A percentile compares a stretch with the other conserved stretches of the same genome.
phyloP scores from a whole-genome alignment of 371 early-diverging fungal genomes.

The Rhizopus arrhizus region DNA sequence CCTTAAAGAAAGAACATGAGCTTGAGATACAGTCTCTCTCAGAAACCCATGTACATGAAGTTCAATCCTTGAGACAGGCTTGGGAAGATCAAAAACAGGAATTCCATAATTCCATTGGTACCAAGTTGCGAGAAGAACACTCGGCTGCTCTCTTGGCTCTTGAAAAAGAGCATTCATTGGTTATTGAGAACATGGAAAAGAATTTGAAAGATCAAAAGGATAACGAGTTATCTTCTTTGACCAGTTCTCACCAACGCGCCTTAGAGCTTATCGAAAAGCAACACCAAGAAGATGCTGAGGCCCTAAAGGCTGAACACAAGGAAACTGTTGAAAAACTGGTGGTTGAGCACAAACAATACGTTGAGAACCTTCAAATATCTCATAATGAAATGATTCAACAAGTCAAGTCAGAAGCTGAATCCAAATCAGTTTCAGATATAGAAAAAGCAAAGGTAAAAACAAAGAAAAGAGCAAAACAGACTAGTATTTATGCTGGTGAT shows the following conservation, averaged over 20 bases:
- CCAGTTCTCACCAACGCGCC: neutral
- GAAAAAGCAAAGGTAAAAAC: constrained; percentile 24
- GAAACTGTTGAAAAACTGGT: constrained; percentile 25
- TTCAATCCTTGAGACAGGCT: constrained; percentile 6
- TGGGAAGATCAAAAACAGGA: constrained; percentile 7
- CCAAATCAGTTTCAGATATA: constrained; percentile 21
- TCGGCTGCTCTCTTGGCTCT: neutral
- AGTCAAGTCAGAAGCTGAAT: constrained; percentile 16
- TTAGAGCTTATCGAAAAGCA: constrained; percentile 1
- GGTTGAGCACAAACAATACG: constrained; percentile 25
- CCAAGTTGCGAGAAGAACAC: constrained; percentile 4
- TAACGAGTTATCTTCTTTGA: neutral
- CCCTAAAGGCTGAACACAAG: constrained; percentile 19
- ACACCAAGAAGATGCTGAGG: constrained; percentile 12
- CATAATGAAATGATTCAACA: constrained; percentile 27
- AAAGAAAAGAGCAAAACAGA: neutral
- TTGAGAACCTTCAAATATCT: constrained; percentile 32
- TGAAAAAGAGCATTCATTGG: neutral
- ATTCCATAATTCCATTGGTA: neutral
- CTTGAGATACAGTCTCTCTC: constrained; percentile 10
- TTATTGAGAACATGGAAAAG: neutral
- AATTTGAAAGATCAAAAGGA: neutral
- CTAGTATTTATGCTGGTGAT: too few species aligned
- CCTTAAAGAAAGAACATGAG: neutral
- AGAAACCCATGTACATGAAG: constrained; percentile 7